Evolutionary conservation across 345 rosid species (phyloP), one percentile per base, ranked within the genome.

Genomic region (Chamaenerion angustifolium): DNA sequence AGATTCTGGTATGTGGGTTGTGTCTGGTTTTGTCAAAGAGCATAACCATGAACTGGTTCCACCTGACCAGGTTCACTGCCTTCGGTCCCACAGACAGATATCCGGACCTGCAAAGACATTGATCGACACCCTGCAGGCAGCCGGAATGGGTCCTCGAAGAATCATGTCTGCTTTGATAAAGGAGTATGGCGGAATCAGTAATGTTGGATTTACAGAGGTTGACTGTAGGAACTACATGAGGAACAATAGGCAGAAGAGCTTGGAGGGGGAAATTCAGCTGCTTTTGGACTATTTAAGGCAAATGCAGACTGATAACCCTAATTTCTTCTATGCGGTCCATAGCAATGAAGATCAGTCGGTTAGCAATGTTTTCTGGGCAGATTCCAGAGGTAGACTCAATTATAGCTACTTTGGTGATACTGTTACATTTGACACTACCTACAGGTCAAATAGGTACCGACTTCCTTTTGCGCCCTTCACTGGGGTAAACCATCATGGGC

Each of bases 401-500:
- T 77, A 73, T 42, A 70, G 64, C 61, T 68, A 63, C 61, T 77
- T 77, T 43, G 74, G 82, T 14, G 82, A 77, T 54, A 66, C 79
- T 4, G 72, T 77, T 12, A 66, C 70, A 6, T 77, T 77, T 42
- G 79, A 77, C 53, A 72, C 82, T 9, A 64, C 71, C 40, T 76
- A 76, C 58, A 58, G 79, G 54, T 59, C 74, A 11, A 68, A 77
- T 62, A 52, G 70, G 54, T 77, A 70, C 47, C 64, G 82, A 10
- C 55, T 77, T 44, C 82, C 82, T 8, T 73, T 77, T 54, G 82
- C 76, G 11, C 69, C 82, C 8, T 77, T 77, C 59, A 77, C 72
- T 12, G 82, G 82, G 47, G 64, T 77, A 46, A 77, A 77, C 49
- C 82, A 77, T 61, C 82, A 77, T n/a, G 82, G 79, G 12, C 82